Base-by-base conservation (phyloP, 1,284 basidiomycete species). In the Neonothopanus nambi region DNA sequence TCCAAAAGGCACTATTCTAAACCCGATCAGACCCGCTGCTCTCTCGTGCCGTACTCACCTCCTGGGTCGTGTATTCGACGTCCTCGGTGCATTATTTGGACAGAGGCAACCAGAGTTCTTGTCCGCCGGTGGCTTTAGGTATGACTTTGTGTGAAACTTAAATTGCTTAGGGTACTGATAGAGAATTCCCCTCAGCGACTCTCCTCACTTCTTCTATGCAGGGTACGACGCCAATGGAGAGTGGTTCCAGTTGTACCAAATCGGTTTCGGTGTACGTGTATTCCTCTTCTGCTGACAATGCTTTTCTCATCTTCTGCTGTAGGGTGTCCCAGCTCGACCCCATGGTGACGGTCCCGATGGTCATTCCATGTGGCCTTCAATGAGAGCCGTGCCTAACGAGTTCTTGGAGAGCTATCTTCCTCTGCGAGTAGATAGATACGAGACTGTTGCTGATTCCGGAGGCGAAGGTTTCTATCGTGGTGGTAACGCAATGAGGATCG, bases 201-300 rank as follows among this genome's bases (percentile, higher is more conserved):
- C 62, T 36, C 67, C 67, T 15, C 67, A 69, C 38, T 54, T 69
- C 45, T 69, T 68, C 52, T 69, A 67, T 51, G 63, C 61, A 39
- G 67, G 67, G n/a, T 67, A 63, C 59, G 60, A 59, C 35, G 50
- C 54, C 11, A 58, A 60, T 17, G 65, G 65, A 38, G 62, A 62
- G 39, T 67, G 61, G 61, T 67, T 65, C 52, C 65, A 67, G 56
- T 57, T 68, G 35, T 69, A 67, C 54, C 67, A 69, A 52, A 67
- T 69, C 33, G 62, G 65, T 2, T 67, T 67, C 56, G 60, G 66
- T 36, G 61, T 50, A 42, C 12, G 47, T 33, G 35, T 23, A 38
- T 20, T 24, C 45, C 37, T 45, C 26, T 13, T 6, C 13, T 37
- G 26, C 28, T 48, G 4, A 11, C 12, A 12, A 21, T 21, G 11